Base-by-base conservation (phyloP, 2,329 filamentous ascomycete genomes). In the Fusarium dlaminii region DNA sequence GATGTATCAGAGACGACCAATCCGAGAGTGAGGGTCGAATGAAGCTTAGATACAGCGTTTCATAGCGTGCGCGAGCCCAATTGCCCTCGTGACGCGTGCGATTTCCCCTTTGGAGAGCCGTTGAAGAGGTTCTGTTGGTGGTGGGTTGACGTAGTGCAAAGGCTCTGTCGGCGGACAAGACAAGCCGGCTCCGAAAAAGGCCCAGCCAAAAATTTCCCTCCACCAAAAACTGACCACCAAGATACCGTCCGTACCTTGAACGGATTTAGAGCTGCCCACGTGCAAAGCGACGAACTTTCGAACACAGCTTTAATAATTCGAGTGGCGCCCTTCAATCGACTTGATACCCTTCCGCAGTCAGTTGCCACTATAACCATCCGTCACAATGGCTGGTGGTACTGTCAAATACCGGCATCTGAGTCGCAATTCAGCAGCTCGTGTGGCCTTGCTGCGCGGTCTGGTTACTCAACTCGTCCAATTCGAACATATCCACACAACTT, bases 401-500 rank as follows among this genome's bases (percentile, higher is more conserved):
- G 89, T 94, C 83, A 97, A 95, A 86, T 98, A 96, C 86, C 92
- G 96, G 77, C 94, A 97, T 84, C 87, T 99, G 71, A 92, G 91
- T 84, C 95, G 96, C 78, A 89, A 90, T 76, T 98, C 95, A 58
- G 87, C 96, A 63, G 96, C 98, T 82, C 91, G 96, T 82, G 91
- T 96, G 86, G 96, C 96, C 60, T 90, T 99, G 77, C 91, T 99
- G 76, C 94, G 96, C 80, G 98, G 98, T 85, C 88, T 99, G 70
- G 95, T 98, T 82, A 98, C 96, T 76, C 96, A 96, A 62, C 93
- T 99, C 76, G 93, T 99, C 85, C 89, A 94, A 83, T 91, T 97
- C 84, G 96, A 99, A 86, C 91, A 94, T 73, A 97, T 99, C 85
- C 91, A 92, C 74, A 99, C 96, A 57, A 98, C 96, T 85, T 98